These are phyloP conservation scores for Tolypocladium album DNA, from an alignment of 2,329 filamentous ascomycete genomes.

Conservation along the genomic window DNA sequence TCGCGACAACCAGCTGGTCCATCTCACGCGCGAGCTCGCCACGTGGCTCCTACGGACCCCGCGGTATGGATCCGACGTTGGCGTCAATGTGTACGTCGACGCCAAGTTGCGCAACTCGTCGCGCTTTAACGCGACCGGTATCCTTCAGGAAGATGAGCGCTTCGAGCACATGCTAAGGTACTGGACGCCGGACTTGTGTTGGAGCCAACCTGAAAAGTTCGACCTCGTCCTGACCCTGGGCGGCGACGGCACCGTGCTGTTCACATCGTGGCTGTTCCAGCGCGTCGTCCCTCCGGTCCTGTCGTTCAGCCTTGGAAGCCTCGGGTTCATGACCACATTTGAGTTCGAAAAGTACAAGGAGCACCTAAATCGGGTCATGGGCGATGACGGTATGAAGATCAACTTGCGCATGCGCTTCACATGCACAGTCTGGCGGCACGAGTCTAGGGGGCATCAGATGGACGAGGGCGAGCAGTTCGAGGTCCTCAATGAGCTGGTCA, in stretches of 20 bases:
- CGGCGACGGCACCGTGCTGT: constrained; percentile 78
- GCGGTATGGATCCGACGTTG: constrained; percentile 79
- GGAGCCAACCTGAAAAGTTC: constrained; percentile 87
- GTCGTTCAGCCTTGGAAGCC: constrained; percentile 72
- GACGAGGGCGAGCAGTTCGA: constrained; percentile 95
- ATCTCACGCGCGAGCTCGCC: constrained; percentile 76
- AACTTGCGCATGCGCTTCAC: constrained; percentile 98
- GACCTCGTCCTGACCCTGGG: constrained; percentile 85
- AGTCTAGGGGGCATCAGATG: constrained; percentile 46
- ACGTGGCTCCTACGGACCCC: constrained; percentile 83
- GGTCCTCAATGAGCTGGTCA: constrained; percentile 96
- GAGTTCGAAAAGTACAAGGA: constrained; percentile 81
- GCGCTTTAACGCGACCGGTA: constrained; percentile 67
- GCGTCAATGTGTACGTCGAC: constrained; percentile 97
- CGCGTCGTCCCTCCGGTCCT: constrained; percentile 76
- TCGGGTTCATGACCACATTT: constrained; percentile 84
- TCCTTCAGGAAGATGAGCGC: constrained; percentile 63
- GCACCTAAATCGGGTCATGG: constrained; percentile 83
- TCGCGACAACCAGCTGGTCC: constrained; percentile 84
- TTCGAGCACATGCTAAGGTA: constrained; percentile 82
- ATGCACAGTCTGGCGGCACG: constrained; percentile 84
- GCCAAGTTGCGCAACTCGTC: constrained; percentile 82
- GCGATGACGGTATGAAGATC: constrained; percentile 89
- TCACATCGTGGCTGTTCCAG: constrained; percentile 88
- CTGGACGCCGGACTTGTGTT: constrained; percentile 95